Base-by-base conservation (phyloP, 768 basidiomycete species). In the Amanita subjunquillea region DNA sequence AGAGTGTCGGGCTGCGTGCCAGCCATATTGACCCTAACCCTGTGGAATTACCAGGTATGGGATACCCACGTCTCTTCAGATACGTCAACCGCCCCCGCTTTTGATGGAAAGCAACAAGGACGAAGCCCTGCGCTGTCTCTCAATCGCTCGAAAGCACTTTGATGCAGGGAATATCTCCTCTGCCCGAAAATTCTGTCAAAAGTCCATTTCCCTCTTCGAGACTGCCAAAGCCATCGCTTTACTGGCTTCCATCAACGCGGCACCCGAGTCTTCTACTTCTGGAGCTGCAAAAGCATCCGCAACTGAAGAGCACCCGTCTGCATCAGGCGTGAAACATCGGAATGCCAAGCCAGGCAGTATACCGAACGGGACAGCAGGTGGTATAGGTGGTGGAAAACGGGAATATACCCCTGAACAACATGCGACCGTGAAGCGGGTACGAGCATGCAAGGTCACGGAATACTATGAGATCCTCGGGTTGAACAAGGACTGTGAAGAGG, bases 391-490 rank as follows among this genome's bases (percentile, higher is more conserved):
- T 13, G 78, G 83, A 67, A 89, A 91, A 71, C 75, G 91, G 65
- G 88, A 89, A 46, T 96, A 88, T 67, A 95, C 93, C 2, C 67
- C 79, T 20, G 93, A 94, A 59, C 91, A 96, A 65, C 65, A 74
- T 15, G 77, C 79, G 3, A 78, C 94, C 41, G 95, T 98, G 54
- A 87, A 88, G 67, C 75, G 92, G 47, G 87, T 98, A 44, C 77
- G 85, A 60, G 65, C 72, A 29, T 98, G 95, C 74, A 91, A 88
- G 67, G 78, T 83, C 25, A 88, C 89, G 25, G 85, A 88, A 62
- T 98, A 95, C 66, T 98, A 98, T 65, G 91, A 91, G 66, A 97
- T 98, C 56, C 67, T 98, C 59, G 75, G 78, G 5, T 65, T 92
- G 57, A 80, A 85, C 67, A 81, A 75, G 65, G 85, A 83, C 13